Base-by-base conservation (phyloP, 345 rosid species). In the Pugionium dolabratum region DNA sequence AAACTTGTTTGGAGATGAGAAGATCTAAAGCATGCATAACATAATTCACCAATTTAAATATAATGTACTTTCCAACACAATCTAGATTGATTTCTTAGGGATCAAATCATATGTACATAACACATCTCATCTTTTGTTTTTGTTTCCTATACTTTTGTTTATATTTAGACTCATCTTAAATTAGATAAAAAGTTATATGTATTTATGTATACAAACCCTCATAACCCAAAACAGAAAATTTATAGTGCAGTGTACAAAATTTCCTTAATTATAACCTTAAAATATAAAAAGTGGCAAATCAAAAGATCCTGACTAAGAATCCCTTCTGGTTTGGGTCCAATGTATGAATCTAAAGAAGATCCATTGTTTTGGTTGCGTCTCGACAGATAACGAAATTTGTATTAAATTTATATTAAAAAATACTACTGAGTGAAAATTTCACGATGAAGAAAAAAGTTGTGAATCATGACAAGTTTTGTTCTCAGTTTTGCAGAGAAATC, bases 401-500 rank as follows among this genome's bases (percentile, higher is more conserved):
- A n/a, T 63, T 39, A n/a, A 47, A 30, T 36, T 31, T 55, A 48
- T 8, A n/a, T n/a, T n/a, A n/a, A n/a, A n/a, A n/a, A n/a, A 40
- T 64, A 25, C 27, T 26, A 71, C 25, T 37, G 53, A 63, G 39
- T 64, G 59, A 42, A 28, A 63, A 1, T 55, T 55, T 54, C 57
- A 71, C 58, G 43, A 55, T 37, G 64, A 71, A 41, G 32, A 48
- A 33, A 32, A 69, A 72, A 43, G 29, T 63, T 56, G 33, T 48
- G 40, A 71, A 48, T 8, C 64, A 71, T 71, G 75, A 40, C 36
- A 55, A 63, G 10, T 63, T 71, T 5, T 55, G 25, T 55, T 10
- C 43, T 71, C 64, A 71, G 58, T 33, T 63, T 11, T 63, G 46
- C 65, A 56, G 59, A 32, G 7, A 54, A 55, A 71, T 71, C 62